A percentile compares a stretch with the other conserved stretches of the same genome.
phyloP scores from a whole-genome alignment of 2,329 filamentous ascomycete genomes.

The Colletotrichum aenigma region DNA sequence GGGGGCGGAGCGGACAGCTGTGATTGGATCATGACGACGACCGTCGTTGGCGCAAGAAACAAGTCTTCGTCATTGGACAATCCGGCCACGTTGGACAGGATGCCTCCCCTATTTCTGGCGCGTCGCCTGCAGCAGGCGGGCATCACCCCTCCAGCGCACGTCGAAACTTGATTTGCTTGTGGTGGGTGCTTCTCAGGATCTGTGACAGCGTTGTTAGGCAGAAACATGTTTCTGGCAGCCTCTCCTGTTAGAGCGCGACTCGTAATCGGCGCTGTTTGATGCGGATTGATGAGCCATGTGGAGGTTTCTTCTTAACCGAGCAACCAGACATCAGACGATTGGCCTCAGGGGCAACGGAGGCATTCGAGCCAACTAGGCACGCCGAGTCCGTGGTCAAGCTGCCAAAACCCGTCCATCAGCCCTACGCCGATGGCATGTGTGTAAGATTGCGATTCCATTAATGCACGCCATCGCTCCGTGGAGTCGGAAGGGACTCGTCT shows the following conservation, averaged over 20 bases:
- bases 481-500: not conserved
- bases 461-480: slow-evolving; percentile 11
- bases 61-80: slow-evolving; percentile 15
- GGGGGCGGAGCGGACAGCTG: not conserved
- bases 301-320: not conserved
- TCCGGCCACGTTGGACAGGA: not conserved
- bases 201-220: slow-evolving; percentile 2
- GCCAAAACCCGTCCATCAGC: not conserved
- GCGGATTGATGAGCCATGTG: not conserved
- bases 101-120: slow-evolving; percentile 18
- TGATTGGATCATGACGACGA: slow-evolving; percentile 22
- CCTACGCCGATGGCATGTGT: slow-evolving; percentile 1
- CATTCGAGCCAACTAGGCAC: not conserved
- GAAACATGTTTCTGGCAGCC: slow-evolving; percentile 2
- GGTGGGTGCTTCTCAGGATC: not conserved
- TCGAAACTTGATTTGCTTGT: slow-evolving; percentile 13
- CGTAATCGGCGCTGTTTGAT: not conserved
- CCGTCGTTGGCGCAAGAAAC: slow-evolving; percentile 4
- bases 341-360: slow-evolving; percentile 1
- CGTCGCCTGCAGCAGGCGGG: slow-evolving; percentile 1
- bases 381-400: not conserved
- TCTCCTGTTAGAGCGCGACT: not conserved
- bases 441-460: not conserved
- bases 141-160: slow-evolving; percentile 1
- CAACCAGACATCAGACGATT: not conserved